Conservation (phyloP, 2,329 filamentous ascomycete species). For the Lachnellula arida region DNA sequence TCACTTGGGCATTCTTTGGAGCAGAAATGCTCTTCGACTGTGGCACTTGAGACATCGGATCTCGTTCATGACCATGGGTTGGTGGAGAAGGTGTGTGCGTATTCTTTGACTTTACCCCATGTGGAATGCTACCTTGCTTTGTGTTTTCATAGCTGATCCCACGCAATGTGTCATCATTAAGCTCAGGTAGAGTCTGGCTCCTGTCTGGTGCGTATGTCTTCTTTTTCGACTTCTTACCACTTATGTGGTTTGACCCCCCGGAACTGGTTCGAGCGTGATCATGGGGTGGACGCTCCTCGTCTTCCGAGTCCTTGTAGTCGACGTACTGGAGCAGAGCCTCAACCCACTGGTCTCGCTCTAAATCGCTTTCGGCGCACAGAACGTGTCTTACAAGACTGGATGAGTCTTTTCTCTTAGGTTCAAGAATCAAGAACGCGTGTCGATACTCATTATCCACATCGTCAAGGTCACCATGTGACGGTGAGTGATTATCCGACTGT, state of each 20-base stretch:
- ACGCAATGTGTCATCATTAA: conserved; percentile 35
- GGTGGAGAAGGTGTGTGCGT: conserved; percentile 30
- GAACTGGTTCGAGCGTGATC: conserved; percentile 38
- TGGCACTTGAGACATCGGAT: conserved; percentile 23
- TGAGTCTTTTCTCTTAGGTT: conserved; percentile 95
- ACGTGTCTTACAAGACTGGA: conserved; percentile 86
- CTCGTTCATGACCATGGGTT: conserved; percentile 25
- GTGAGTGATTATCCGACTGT: conserved; percentile 53
- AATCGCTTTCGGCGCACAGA: conserved; percentile 89
- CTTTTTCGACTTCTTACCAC: conserved; percentile 39
- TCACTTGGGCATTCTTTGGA: conserved; percentile 78
- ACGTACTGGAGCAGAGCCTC: conserved; percentile 86
- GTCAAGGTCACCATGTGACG: conserved; percentile 55
- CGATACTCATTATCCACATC: conserved; percentile 91
- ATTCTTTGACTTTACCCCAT: conserved; percentile 28
- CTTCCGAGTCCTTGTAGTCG: conserved; percentile 61
- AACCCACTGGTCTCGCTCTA: conserved; percentile 91
- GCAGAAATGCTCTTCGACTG: conserved; percentile 64
- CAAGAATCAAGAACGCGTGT: conserved; percentile 90
- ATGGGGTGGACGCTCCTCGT: conserved; percentile 37
- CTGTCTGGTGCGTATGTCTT: conserved; percentile 34
- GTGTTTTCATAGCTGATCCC: conserved; percentile 35
- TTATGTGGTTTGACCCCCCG: conserved; percentile 31
- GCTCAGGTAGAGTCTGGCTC: conserved; percentile 32
- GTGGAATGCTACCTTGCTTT: conserved; percentile 32